Conservation (phyloP, 2,329 filamentous ascomycete genomes). For the Gnomoniopsis smithogilvyi region DNA sequence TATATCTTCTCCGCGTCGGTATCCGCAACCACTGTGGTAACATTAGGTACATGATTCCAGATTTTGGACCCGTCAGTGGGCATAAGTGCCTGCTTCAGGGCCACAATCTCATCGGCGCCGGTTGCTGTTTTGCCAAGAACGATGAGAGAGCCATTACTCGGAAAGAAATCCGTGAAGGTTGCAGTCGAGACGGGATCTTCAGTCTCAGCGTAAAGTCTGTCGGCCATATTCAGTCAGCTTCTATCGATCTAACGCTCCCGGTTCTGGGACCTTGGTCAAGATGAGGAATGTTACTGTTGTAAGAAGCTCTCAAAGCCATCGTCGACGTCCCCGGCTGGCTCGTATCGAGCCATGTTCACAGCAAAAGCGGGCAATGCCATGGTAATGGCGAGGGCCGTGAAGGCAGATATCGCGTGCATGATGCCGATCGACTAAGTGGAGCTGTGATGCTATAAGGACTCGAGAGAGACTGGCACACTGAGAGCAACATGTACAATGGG, state of each 20-base stretch:
- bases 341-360: not conserved
- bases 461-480: no score
- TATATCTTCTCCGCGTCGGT: not conserved
- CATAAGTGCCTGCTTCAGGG: not conserved
- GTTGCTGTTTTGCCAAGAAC: not conserved
- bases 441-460: no score
- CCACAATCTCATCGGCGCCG: not conserved
- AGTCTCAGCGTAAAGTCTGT: not conserved
- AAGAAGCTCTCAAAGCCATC: not conserved
- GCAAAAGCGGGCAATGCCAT: not conserved
- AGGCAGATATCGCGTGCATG: not conserved
- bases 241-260: no score
- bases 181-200: not conserved
- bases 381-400: not conserved
- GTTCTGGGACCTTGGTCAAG: not conserved
- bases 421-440: no score
- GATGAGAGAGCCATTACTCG: not conserved
- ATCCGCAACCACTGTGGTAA: not conserved
- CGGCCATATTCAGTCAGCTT: not conserved
- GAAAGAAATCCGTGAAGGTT: not conserved
- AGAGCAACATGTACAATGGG: no score
- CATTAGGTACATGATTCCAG: constrained; percentile 1
- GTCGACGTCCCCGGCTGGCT: not conserved
- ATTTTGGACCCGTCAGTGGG: not conserved
- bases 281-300: not conserved